Percentiles rank a stretch among this genome's conserved stretches.
These are phyloP conservation scores for Benincasa hispida DNA, from an alignment of 306 rosid species.

Conservation along the genomic window DNA sequence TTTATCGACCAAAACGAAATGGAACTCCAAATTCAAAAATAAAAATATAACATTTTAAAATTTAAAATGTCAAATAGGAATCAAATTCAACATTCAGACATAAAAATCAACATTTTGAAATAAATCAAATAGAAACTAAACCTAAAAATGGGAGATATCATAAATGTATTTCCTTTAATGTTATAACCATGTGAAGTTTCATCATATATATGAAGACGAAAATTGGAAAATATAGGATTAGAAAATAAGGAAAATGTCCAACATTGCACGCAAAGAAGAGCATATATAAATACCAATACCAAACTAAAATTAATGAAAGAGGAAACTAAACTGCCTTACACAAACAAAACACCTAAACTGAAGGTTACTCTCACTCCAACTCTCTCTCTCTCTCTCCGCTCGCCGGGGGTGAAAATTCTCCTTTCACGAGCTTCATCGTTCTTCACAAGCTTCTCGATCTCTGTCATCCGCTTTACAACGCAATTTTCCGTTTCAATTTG, in stretches of 20 bases:
- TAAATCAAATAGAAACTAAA: too few species aligned
- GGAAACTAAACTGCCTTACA: neutral
- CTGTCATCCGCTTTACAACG: neutral
- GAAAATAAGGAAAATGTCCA: neutral
- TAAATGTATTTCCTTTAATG: too few species aligned
- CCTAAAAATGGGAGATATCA: too few species aligned
- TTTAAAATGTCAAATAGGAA: too few species aligned
- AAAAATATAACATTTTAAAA: too few species aligned
- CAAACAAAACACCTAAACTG: neutral
- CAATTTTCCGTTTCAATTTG: neutral
- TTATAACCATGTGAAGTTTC: too few species aligned
- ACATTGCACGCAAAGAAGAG: neutral
- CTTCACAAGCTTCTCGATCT: constrained; percentile 21
- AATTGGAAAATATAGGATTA: neutral
- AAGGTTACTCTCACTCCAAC: neutral
- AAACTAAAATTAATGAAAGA: neutral
- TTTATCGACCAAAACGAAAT: too few species aligned
- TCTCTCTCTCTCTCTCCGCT: neutral
- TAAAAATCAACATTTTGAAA: too few species aligned
- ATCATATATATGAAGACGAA: too few species aligned
- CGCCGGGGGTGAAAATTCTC: neutral
- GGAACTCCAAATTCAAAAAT: too few species aligned
- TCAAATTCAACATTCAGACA: too few species aligned
- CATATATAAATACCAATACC: neutral
- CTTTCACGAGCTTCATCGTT: neutral